A percentile compares a stretch with the other conserved stretches of the same genome.
phyloP scores from a whole-genome alignment of 2,329 filamentous ascomycete species.

The Trichoderma sp. region DNA sequence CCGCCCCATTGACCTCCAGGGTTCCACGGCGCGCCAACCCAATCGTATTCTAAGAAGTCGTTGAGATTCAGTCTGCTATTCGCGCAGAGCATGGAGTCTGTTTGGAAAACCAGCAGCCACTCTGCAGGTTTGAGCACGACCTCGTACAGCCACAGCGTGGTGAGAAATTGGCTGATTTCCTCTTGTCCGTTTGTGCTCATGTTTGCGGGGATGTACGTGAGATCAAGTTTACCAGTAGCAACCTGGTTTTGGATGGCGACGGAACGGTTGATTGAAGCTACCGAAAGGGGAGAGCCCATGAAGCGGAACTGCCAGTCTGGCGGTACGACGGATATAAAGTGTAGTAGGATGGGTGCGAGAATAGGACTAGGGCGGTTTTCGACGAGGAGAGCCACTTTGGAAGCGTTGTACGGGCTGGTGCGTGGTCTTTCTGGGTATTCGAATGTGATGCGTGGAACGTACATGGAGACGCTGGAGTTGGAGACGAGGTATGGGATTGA shows the following conservation, averaged over 20 bases:
- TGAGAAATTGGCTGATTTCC: constrained; percentile 57
- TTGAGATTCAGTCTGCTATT: constrained; percentile 53
- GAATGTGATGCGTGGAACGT: constrained; percentile 16
- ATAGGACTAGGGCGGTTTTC: constrained; percentile 55
- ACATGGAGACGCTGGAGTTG: background rate
- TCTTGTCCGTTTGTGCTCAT: constrained; percentile 57
- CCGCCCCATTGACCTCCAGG: constrained; percentile 50
- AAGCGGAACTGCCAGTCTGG: constrained; percentile 62
- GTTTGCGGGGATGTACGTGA: constrained; percentile 56
- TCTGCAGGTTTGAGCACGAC: constrained; percentile 53
- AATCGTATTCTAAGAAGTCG: constrained; percentile 57
- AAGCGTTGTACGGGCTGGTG: constrained; percentile 42
- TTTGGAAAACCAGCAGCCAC: constrained; percentile 59
- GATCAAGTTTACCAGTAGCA: constrained; percentile 51
- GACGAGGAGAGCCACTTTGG: constrained; percentile 60
- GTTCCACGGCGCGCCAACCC: constrained; percentile 57
- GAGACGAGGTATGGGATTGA: background rate
- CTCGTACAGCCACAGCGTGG: constrained; percentile 57
- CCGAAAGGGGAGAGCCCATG: constrained; percentile 55
- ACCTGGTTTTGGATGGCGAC: constrained; percentile 52
- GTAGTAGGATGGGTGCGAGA: constrained; percentile 58
- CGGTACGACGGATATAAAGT: constrained; percentile 60
- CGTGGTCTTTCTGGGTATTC: background rate
- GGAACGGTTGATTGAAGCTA: constrained; percentile 50
- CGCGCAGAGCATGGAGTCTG: constrained; percentile 60